Evolutionary conservation across 352 stramenopile genomes (phyloP).

Genomic region (Pythium angustatum): DNA sequence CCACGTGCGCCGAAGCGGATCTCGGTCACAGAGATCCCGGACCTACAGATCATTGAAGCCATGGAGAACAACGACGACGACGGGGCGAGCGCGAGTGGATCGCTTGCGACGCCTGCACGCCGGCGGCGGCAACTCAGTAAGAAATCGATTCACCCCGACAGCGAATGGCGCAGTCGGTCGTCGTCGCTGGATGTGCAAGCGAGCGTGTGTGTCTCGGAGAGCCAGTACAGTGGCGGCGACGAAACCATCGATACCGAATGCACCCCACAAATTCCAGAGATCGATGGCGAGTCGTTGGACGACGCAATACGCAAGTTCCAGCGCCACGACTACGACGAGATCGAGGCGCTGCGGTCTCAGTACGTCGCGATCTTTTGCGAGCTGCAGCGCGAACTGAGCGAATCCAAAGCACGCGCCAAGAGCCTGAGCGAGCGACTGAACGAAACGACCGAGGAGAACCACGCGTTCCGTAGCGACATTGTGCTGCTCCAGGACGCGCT

Average conservation of each 20-base stretch:
- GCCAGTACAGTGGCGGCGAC: neutral
- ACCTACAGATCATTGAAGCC: conserved; percentile 67
- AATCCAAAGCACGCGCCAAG: conserved; percentile 54
- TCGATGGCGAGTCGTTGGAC: conserved; percentile 38
- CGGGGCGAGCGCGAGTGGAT: neutral
- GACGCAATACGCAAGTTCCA: conserved; percentile 55
- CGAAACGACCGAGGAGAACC: conserved; percentile 57
- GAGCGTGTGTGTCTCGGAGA: conserved; percentile 8
- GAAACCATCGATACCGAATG: conserved; percentile 1
- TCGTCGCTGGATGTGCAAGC: conserved; percentile 19
- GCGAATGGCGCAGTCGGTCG: conserved; percentile 14
- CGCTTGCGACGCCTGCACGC: neutral
- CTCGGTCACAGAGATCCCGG: conserved; percentile 65
- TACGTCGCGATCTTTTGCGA: conserved; percentile 74
- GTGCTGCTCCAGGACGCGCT: conserved; percentile 62
- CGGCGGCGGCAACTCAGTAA: conserved; percentile 10
- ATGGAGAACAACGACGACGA: conserved; percentile 28
- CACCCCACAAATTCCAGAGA: neutral
- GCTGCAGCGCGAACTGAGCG: conserved; percentile 58
- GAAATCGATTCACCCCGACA: neutral
- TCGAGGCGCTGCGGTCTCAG: conserved; percentile 44
- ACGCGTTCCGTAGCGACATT: conserved; percentile 65
- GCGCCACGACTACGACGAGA: conserved; percentile 23
- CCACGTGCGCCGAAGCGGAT: conserved; percentile 54
- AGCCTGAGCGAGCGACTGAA: conserved; percentile 56